These are phyloP conservation scores for Myxozyma geophila DNA, from an alignment of 805 yeast genomes.

Conservation along the genomic window DNA sequence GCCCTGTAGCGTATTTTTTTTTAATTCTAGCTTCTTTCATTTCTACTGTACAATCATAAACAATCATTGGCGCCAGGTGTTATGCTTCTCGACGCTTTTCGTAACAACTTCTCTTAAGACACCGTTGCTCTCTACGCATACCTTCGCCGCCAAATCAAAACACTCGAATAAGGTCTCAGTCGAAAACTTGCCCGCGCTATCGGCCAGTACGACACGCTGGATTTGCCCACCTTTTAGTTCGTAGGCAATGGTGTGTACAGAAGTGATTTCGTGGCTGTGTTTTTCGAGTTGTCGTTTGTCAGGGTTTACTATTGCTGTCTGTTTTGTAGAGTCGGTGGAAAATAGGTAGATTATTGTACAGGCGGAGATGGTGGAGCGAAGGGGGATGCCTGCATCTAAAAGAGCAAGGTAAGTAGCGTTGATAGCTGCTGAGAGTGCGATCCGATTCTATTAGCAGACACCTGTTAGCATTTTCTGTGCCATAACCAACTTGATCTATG, in stretches of 20 bases:
- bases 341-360: slow-evolving; percentile 13
- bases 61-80: slow-evolving; percentile 15
- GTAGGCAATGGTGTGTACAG: slow-evolving; percentile 71
- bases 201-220: slow-evolving; percentile 64
- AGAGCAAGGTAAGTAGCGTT: slow-evolving; percentile 78
- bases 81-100: slow-evolving; percentile 3
- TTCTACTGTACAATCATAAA: background rate
- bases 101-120: slow-evolving; percentile 54
- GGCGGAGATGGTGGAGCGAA: slow-evolving; percentile 43
- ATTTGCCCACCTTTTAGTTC: slow-evolving; percentile 57
- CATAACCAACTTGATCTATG: background rate
- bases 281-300: slow-evolving; percentile 48
- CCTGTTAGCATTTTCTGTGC: background rate
- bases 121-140: slow-evolving; percentile 53
- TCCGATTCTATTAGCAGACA: slow-evolving; percentile 41
- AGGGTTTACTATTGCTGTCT: slow-evolving; percentile 50
- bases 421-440: slow-evolving; percentile 69
- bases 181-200: slow-evolving; percentile 72
- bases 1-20: background rate
- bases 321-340: background rate
- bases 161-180: slow-evolving; percentile 58
- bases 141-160: slow-evolving; percentile 57
- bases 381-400: slow-evolving; percentile 76
- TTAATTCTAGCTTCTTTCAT: background rate
- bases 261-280: slow-evolving; percentile 38